These are phyloP conservation scores for Phyllostachys edulis DNA, from an alignment of 176 grass and related monocot genomes.

Conservation along the genomic window DNA sequence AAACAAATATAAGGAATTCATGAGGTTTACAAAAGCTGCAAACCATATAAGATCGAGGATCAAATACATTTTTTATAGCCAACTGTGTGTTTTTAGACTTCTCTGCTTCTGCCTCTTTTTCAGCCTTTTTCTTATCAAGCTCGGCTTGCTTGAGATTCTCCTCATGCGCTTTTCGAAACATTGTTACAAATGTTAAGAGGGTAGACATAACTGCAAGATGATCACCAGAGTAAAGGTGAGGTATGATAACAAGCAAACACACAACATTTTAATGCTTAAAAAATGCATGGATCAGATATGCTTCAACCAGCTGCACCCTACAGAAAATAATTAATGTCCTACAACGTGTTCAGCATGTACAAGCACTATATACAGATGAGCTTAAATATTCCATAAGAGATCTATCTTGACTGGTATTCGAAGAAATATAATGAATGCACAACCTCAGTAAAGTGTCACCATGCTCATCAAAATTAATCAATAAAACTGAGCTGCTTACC, in stretches of 20 bases:
- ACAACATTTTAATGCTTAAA: slow-evolving; percentile 14
- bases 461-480: background rate
- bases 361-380: background rate
- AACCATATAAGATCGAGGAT: slow-evolving; percentile 7
- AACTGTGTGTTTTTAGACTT: slow-evolving; percentile 54
- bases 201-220: slow-evolving; percentile 79
- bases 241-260: slow-evolving; percentile 4
- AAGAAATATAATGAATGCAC: background rate
- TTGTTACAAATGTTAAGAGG: slow-evolving; percentile 77
- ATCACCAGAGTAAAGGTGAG: slow-evolving; percentile 18
- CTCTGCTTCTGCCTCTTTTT: slow-evolving; percentile 77
- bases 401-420: background rate
- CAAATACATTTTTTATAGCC: slow-evolving; percentile 56
- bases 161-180: slow-evolving; percentile 85
- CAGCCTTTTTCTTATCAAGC: slow-evolving; percentile 88
- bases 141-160: slow-evolving; percentile 95
- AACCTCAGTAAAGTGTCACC: background rate
- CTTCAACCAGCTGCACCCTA: background rate
- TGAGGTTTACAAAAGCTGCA: background rate
- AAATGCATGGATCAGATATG: background rate
- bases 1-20: slow-evolving; percentile 8
- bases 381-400: slow-evolving; percentile 16
- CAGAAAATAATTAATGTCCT: background rate
- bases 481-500: slow-evolving; percentile 39
- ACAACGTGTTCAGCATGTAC: background rate